Conservation (phyloP, 352 stramenopile species). For the Pythium biforme region DNA sequence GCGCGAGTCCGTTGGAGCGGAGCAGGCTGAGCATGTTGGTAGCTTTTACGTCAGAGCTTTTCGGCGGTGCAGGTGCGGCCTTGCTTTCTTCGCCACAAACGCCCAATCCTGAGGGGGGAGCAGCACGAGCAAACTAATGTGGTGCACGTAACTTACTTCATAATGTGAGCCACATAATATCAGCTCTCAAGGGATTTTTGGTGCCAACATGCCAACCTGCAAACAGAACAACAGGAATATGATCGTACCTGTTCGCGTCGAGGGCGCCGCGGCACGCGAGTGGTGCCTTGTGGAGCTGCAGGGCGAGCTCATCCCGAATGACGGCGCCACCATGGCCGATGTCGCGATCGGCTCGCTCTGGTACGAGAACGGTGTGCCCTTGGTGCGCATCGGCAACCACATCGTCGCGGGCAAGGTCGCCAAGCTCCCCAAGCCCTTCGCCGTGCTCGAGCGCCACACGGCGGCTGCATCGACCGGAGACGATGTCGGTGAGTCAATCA, state of each 20-base stretch:
- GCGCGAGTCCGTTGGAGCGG: slow-evolving; percentile 54
- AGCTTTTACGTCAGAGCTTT: slow-evolving; percentile 9
- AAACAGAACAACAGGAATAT: slow-evolving; percentile 33
- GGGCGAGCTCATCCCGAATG: slow-evolving; percentile 57
- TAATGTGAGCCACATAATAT: slow-evolving; percentile 25
- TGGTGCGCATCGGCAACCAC: slow-evolving; percentile 83
- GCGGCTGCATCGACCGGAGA: neutral
- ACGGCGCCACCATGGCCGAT: slow-evolving; percentile 35
- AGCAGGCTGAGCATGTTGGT: slow-evolving; percentile 62
- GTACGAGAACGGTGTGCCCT: slow-evolving; percentile 63
- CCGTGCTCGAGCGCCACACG: slow-evolving; percentile 61
- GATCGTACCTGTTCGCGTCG: slow-evolving; percentile 65
- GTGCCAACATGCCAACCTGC: too few relatives aligned
- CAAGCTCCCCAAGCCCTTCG: slow-evolving; percentile 72
- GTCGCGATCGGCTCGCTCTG: slow-evolving; percentile 68
- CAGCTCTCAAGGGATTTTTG: slow-evolving; percentile 1
- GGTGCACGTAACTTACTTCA: slow-evolving; percentile 9
- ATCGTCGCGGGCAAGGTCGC: slow-evolving; percentile 69
- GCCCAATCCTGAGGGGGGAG: slow-evolving; percentile 21
- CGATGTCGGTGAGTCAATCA: slow-evolving; percentile 8
- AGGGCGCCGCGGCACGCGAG: slow-evolving; percentile 52
- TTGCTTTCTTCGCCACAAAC: slow-evolving; percentile 45
- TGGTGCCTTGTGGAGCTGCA: slow-evolving; percentile 87
- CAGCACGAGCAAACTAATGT: slow-evolving; percentile 3
- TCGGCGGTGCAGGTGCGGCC: slow-evolving; percentile 25